phyloP scores from a whole-genome alignment of 768 basidiomycete genomes.

The Rubroboletus pulcherrimus region DNA sequence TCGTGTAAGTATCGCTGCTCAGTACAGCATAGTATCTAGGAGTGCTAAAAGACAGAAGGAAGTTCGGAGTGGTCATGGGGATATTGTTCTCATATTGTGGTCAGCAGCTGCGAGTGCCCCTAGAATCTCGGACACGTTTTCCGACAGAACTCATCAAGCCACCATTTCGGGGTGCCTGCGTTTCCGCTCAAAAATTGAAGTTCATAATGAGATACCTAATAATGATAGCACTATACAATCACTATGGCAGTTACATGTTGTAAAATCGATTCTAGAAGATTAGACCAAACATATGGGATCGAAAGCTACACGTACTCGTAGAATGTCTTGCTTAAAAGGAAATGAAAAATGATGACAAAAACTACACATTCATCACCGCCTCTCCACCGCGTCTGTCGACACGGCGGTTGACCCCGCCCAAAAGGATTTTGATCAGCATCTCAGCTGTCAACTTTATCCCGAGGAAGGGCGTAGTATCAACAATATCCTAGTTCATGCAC shows the following conservation, averaged over 20 bases:
- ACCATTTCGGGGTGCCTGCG: background rate
- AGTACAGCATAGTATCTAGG: too few relatives aligned
- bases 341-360: background rate
- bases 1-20: too few relatives aligned
- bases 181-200: background rate
- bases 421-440: constrained; percentile 55
- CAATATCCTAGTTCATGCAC: constrained; percentile 50
- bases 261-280: background rate
- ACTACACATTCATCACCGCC: constrained; percentile 21
- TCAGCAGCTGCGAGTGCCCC: too few relatives aligned
- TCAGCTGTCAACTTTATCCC: constrained; percentile 42
- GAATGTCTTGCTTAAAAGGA: background rate
- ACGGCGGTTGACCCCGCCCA: constrained; percentile 63
- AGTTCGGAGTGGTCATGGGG: background rate
- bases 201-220: background rate
- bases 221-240: background rate
- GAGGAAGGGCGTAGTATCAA: constrained; percentile 61
- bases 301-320: background rate
- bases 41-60: background rate
- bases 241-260: background rate
- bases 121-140: background rate
- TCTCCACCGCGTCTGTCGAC: constrained; percentile 36
- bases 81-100: background rate
- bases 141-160: background rate
- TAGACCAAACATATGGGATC: background rate